These are phyloP conservation scores for Penicillium vulpinum DNA, from an alignment of 2,329 filamentous ascomycete species.

Conservation along the genomic window DNA sequence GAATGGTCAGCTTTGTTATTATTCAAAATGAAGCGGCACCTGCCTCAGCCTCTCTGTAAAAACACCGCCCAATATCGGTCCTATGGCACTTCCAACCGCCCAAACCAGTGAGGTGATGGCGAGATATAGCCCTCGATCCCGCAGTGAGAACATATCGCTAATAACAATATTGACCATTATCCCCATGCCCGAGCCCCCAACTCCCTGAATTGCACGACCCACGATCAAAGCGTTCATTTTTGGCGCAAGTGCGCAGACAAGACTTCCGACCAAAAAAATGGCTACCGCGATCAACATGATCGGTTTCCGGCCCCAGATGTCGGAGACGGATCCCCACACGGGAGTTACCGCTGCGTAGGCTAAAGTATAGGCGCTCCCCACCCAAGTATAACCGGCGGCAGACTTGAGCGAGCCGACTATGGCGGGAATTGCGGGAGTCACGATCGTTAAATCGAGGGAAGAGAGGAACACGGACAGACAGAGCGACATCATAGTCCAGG, in stretches of 20 bases:
- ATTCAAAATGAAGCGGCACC: constrained; percentile 18
- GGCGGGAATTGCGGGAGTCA: constrained; percentile 59
- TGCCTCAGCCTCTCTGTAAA: constrained; percentile 34
- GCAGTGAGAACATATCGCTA: constrained; percentile 51
- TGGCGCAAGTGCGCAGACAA: constrained; percentile 47
- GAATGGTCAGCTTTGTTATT: constrained; percentile 30
- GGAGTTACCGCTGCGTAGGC: constrained; percentile 64
- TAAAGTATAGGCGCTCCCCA: constrained; percentile 69
- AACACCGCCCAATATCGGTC: constrained; percentile 30
- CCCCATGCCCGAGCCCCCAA: constrained; percentile 51
- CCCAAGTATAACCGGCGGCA: constrained; percentile 70
- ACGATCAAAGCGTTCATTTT: constrained; percentile 52
- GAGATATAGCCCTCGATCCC: constrained; percentile 47
- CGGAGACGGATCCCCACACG: constrained; percentile 62
- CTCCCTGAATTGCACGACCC: constrained; percentile 52
- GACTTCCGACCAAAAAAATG: constrained; percentile 48
- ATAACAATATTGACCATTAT: constrained; percentile 53
- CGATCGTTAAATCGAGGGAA: constrained; percentile 44
- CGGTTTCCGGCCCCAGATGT: constrained; percentile 58
- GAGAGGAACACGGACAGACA: constrained; percentile 25
- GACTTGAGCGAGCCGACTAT: constrained; percentile 61
- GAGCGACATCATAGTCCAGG: constrained; percentile 19
- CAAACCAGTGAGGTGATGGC: constrained; percentile 48
- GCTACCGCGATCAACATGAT: constrained; percentile 48
- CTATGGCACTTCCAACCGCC: constrained; percentile 49